These are phyloP conservation scores for Crithidia bombi DNA, from an alignment of 208 protist genomes.

Conservation along the genomic window DNA sequence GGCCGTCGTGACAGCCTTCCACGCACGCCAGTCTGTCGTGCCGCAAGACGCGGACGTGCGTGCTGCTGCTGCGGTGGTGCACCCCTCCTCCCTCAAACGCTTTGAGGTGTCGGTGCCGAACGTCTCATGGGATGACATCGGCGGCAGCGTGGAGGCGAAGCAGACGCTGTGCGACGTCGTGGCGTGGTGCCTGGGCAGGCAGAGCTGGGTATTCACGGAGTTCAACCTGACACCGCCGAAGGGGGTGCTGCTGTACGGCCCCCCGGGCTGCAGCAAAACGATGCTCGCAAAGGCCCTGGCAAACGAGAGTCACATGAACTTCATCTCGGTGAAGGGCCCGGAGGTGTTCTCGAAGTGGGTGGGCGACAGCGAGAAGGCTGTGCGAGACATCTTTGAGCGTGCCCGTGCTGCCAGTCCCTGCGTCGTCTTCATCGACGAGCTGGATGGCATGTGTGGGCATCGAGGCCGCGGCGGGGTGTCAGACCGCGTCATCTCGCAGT, in stretches of 20 bases:
- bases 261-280: slow-evolving; percentile 99
- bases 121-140: slow-evolving; percentile 95
- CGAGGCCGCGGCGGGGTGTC: slow-evolving; percentile 88
- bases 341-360: slow-evolving; percentile 99
- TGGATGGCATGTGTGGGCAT: slow-evolving; percentile 98
- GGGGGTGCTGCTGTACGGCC: slow-evolving; percentile 97
- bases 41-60: slow-evolving; percentile 36
- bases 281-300: slow-evolving; percentile 99
- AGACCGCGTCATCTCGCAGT: slow-evolving; percentile 99
- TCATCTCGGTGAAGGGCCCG: slow-evolving; percentile 95
- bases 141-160: slow-evolving; percentile 94
- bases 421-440: slow-evolving; percentile 99
- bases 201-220: slow-evolving; percentile 90
- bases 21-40: slow-evolving; percentile 20
- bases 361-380: slow-evolving; percentile 98
- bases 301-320: slow-evolving; percentile 88
- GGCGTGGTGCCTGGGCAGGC: slow-evolving; percentile 87
- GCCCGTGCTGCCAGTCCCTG: slow-evolving; percentile 48
- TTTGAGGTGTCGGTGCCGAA: slow-evolving; percentile 87
- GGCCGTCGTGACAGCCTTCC: slow-evolving; percentile 41
- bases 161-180: slow-evolving; percentile 90
- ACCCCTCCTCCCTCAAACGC: slow-evolving; percentile 57
- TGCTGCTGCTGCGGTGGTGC: slow-evolving; percentile 37
- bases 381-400: slow-evolving; percentile 96
- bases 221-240: slow-evolving; percentile 94